Evolutionary conservation across 2,329 filamentous ascomycete genomes (phyloP).

Genomic region (Fusarium sambucinum): DNA sequence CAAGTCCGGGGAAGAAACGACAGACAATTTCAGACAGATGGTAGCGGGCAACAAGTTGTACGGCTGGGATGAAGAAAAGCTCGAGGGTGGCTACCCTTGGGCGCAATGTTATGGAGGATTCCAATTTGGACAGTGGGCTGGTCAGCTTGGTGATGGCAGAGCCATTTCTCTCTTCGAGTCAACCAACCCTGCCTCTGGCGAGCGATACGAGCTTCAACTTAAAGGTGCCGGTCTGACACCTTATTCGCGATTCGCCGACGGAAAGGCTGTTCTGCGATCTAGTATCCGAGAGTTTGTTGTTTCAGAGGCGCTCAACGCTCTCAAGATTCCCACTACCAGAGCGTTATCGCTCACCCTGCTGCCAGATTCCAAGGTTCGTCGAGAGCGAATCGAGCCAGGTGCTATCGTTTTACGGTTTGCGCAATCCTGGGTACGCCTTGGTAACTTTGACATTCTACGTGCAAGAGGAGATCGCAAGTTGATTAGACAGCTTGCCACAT

Average conservation of each 20-base stretch:
- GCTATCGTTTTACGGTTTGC: slow-evolving; percentile 95
- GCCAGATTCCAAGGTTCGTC: slow-evolving; percentile 76
- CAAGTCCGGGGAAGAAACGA: slow-evolving; percentile 72
- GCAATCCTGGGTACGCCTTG: slow-evolving; percentile 89
- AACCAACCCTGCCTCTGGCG: slow-evolving; percentile 77
- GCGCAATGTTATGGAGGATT: slow-evolving; percentile 96
- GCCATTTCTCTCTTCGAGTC: slow-evolving; percentile 95
- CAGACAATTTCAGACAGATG: slow-evolving; percentile 79
- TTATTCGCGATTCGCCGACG: slow-evolving; percentile 96
- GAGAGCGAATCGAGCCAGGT: slow-evolving; percentile 87
- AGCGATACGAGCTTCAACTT: slow-evolving; percentile 88
- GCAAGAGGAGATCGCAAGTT: slow-evolving; percentile 82
- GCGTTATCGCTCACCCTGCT: slow-evolving; percentile 85
- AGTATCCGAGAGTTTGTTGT: slow-evolving; percentile 96
- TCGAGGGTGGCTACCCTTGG: slow-evolving; percentile 89
- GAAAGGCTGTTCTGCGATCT: slow-evolving; percentile 90
- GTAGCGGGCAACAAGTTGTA: slow-evolving; percentile 86
- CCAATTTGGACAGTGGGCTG: slow-evolving; percentile 88
- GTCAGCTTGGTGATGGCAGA: slow-evolving; percentile 92
- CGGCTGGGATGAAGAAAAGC: slow-evolving; percentile 77
- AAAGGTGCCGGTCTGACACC: slow-evolving; percentile 95
- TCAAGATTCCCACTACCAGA: slow-evolving; percentile 87
- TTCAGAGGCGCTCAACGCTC: slow-evolving; percentile 86
- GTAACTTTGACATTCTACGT: slow-evolving; percentile 94
- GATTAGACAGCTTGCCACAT: slow-evolving; percentile 80